Conservation (phyloP, 1,139 yeast species). For the Blastobotrys persicus region DNA sequence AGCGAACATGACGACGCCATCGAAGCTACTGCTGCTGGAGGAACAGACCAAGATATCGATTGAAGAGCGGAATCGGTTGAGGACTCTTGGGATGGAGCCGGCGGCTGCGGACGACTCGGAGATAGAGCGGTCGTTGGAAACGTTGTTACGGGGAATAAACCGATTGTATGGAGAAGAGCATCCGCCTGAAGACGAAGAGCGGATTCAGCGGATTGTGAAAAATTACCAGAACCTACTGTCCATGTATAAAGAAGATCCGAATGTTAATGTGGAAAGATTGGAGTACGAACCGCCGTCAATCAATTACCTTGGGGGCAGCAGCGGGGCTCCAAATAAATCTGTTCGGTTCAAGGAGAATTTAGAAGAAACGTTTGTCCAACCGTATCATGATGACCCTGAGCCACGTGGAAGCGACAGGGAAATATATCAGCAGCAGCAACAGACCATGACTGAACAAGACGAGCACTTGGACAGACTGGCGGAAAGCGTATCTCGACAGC, state of each 20-base stretch:
- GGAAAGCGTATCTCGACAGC: constrained; percentile 61
- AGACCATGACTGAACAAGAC: constrained; percentile 60
- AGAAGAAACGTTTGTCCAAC: constrained; percentile 37
- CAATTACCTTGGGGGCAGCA: constrained; percentile 3
- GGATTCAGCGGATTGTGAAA: constrained; percentile 17
- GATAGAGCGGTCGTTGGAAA: constrained; percentile 44
- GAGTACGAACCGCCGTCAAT: constrained; percentile 14
- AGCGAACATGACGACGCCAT: constrained; percentile 17
- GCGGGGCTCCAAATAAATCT: constrained; percentile 28
- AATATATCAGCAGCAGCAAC: constrained; percentile 67
- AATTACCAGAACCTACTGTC: constrained; percentile 17
- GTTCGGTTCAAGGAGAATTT: constrained; percentile 40
- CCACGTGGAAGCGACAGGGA: constrained; percentile 29
- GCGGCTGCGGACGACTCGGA: constrained; percentile 56
- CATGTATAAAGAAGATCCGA: constrained; percentile 20
- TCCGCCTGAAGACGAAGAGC: constrained; percentile 5
- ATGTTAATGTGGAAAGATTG: constrained; percentile 17
- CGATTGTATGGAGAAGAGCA: constrained; percentile 29
- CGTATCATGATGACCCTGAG: constrained; percentile 47
- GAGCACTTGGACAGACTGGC: constrained; percentile 56
- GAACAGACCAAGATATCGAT: constrained; percentile 46
- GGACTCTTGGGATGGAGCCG: constrained; percentile 48
- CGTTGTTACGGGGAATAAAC: constrained; percentile 39
- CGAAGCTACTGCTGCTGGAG: constrained; percentile 30
- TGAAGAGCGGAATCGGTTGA: constrained; percentile 52